phyloP scores from a whole-genome alignment of 805 yeast species.

The Myxozyma mucilagina region DNA sequence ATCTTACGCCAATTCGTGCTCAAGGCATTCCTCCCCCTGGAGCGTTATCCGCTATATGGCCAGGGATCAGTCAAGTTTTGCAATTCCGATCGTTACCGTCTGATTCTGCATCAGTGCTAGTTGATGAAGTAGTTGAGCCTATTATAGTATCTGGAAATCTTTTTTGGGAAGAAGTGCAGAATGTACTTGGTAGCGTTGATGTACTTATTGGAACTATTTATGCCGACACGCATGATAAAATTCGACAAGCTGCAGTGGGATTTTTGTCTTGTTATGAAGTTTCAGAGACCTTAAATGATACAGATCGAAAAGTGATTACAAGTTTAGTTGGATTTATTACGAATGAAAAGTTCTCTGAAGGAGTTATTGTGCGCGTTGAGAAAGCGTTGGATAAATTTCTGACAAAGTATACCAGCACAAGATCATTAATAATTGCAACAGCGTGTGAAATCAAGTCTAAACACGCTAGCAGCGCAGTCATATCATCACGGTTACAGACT shows the following conservation, averaged over 20 bases:
- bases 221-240: slow-evolving; percentile 21
- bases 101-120: slow-evolving; percentile 5
- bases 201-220: slow-evolving; percentile 13
- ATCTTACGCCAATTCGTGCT: slow-evolving; percentile 12
- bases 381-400: slow-evolving; percentile 13
- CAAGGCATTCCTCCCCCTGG: slow-evolving; percentile 14
- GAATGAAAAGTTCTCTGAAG: slow-evolving; percentile 19
- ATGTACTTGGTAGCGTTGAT: slow-evolving; percentile 1
- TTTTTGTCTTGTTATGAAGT: slow-evolving; percentile 17
- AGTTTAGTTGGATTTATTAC: slow-evolving; percentile 5
- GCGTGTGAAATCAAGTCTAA: background rate
- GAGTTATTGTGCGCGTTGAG: slow-evolving; percentile 20
- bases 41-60: slow-evolving; percentile 23
- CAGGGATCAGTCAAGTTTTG: slow-evolving; percentile 20
- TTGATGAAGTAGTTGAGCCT: slow-evolving; percentile 27
- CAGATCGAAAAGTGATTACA: background rate
- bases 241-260: slow-evolving; percentile 23
- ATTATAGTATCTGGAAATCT: slow-evolving; percentile 8
- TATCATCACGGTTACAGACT: slow-evolving; percentile 20
- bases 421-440: background rate
- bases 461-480: slow-evolving; percentile 5
- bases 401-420: background rate
- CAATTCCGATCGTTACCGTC: background rate
- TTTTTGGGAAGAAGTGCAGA: slow-evolving; percentile 13
- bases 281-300: background rate